Evolutionary conservation across 108 stramenopile genomes (phyloP), one percentile per base, ranked within the genome.

Genomic region (Parietichytrium sp.): DNA sequence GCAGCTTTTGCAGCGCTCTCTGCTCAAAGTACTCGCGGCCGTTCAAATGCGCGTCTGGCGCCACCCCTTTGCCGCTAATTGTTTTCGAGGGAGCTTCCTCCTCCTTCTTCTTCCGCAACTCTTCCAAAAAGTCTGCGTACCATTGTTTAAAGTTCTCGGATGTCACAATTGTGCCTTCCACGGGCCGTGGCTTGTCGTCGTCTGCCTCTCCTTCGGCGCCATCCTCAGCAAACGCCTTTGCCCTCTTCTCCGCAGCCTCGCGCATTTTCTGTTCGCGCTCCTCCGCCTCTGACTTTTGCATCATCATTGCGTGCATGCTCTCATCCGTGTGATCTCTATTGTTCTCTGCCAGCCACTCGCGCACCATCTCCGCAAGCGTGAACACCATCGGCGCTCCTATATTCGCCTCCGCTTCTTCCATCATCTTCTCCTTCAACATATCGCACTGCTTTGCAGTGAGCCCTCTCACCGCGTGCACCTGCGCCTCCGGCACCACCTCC

Each of bases 261-360:
- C 61, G 61, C n/a, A n/a, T n/a, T n/a, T n/a, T n/a, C n/a, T n/a
- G n/a, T 23, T 33, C 61, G 42, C 61, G 61, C 20, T 36, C 61
- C 42, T 72, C 61, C 38, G 36, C 61, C 61, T 72, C 38, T n/a
- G 25, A 13, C 61, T 72, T 72, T 20, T 72, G 33, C 42, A 72
- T 31, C 61, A 72, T 72, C 15, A 23, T 33, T 25, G 61, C 61
- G 20, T 72, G 61, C 61, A 72, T 72, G 61, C 61, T 72, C 42
- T 72, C 61, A 72, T 72, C 61, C 16, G 61, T 72, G 33, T 72
- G 61, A 42, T 72, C 61, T 6, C 61, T 33, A 42, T 72, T 72
- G 20, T 72, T 72, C 61, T 72, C 61, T 42, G 45, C 20, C 38
- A 72, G 61, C 61, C 61, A 72, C 61, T 72, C 61, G 23, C 45